These are phyloP conservation scores for Fusarium ramigenum DNA, from an alignment of 2,329 filamentous ascomycete genomes.

Conservation along the genomic window DNA sequence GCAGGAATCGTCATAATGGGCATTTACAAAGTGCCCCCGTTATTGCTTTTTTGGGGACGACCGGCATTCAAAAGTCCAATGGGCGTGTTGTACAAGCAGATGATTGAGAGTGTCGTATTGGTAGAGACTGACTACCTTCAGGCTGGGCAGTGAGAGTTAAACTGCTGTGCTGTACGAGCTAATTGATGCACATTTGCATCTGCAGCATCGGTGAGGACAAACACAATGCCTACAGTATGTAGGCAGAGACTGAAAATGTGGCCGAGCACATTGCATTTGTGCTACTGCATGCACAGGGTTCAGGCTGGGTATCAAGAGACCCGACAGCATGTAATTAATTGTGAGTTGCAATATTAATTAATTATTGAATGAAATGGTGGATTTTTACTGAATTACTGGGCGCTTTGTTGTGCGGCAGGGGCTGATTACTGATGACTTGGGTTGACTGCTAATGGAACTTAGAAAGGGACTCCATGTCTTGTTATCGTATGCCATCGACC, in stretches of 20 bases:
- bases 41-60: conserved; percentile 28
- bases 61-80: conserved; percentile 25
- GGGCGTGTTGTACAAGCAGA: conserved; percentile 16
- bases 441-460: not conserved
- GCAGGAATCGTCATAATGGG: conserved; percentile 30
- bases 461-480: conserved; percentile 19
- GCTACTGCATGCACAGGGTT: conserved; percentile 25
- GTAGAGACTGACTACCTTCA: not conserved
- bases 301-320: not conserved
- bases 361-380: conserved; percentile 13
- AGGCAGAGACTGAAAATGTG: conserved; percentile 27
- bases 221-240: not conserved
- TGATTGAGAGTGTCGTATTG: conserved; percentile 24
- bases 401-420: conserved; percentile 33
- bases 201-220: conserved; percentile 23
- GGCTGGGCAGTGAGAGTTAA: not conserved
- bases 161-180: conserved; percentile 7
- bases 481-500: conserved; percentile 3
- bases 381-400: conserved; percentile 30
- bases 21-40: conserved; percentile 21
- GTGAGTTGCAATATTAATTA: conserved; percentile 33
- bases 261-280: conserved; percentile 25
- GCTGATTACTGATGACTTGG: not conserved
- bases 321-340: conserved; percentile 14
- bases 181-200: conserved; percentile 22